phyloP scores from a whole-genome alignment of 768 basidiomycete species.

The Lyophyllum atratum region DNA sequence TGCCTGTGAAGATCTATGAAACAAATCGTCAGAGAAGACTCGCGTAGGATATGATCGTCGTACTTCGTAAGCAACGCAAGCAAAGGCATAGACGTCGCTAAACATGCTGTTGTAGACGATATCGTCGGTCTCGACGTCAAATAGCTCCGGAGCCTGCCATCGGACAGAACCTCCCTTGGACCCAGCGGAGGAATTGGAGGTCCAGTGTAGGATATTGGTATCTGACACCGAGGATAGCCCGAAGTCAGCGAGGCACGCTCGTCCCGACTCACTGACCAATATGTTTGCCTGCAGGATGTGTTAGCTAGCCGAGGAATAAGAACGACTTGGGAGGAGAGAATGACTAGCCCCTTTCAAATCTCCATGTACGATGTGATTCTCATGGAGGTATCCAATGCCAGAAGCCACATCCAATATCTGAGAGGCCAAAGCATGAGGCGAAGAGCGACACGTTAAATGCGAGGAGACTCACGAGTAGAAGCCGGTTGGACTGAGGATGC shows the following conservation, averaged over 20 bases:
- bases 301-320: neutral
- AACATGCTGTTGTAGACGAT: slow-evolving; percentile 4
- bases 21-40: neutral
- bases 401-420: slow-evolving; percentile 33
- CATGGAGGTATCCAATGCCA: slow-evolving; percentile 35
- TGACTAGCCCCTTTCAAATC: slow-evolving; percentile 44
- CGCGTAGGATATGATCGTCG: neutral
- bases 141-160: slow-evolving; percentile 26
- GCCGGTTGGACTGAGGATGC: slow-evolving; percentile 7
- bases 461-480: neutral
- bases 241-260: slow-evolving; percentile 21
- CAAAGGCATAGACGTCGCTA: slow-evolving; percentile 5
- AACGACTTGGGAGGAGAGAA: too few relatives aligned
- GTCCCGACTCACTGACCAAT: slow-evolving; percentile 16
- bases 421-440: neutral
- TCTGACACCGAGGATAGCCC: slow-evolving; percentile 14
- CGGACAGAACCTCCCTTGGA: slow-evolving; percentile 17
- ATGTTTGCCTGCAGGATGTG: slow-evolving; percentile 21
- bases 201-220: slow-evolving; percentile 16
- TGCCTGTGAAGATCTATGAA: slow-evolving; percentile 20
- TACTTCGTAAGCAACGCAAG: slow-evolving; percentile 5
- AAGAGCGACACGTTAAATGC: neutral
- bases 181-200: slow-evolving; percentile 9
- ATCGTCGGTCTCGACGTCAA: slow-evolving; percentile 13
- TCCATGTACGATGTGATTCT: slow-evolving; percentile 40